Base-by-base conservation (phyloP, 768 basidiomycete species). In the Leccinum truebloodii region DNA sequence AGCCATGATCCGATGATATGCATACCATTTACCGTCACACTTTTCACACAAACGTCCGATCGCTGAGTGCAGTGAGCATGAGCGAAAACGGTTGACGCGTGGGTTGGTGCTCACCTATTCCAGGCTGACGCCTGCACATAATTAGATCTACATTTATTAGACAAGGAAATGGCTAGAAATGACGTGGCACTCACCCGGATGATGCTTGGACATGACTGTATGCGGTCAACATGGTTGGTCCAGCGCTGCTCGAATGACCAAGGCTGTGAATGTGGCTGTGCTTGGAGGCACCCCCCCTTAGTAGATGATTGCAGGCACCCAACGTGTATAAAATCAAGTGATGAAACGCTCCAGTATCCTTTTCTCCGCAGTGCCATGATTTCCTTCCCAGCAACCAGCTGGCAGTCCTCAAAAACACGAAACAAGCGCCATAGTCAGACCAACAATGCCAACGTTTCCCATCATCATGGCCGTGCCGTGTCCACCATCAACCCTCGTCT, bases 41-140 rank as follows among this genome's bases (percentile, higher is more conserved):
- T 98, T 98, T 78, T 99, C 97, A 76, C 97, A 99, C 55, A 98
- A 83, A 68, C 97, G 91, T 46, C 97, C 97, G 68, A 98, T 97
- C 52, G 97, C 97, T 97, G 66, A 18, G 22, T 59, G 32, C 13
- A 8, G 53, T 30, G 34, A 58, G 50, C 32, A 60, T 56, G 35
- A 49, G 58, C 20, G 28, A 55, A 24, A 30, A 16, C 37, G n/a
- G 14, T 48, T 14, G 3, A 51, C 4, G 46, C 18, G 20, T 34
- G 6, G 32, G 10, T 35, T 14, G 0, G 34, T 34, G 34, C 87
- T 65, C 67, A 93, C 95, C 95, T 59, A 98, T 98, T 64, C 97
- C 97, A 67, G 97, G 90, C 76, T 98, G 95, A 59, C 94, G 89
- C 75, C 96, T 83, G 78, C 96, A 99, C 94, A 98, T 96, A 66